Base-by-base conservation (phyloP, 2,329 filamentous ascomycete species). In the Aspergillus brunneoviolaceus region DNA sequence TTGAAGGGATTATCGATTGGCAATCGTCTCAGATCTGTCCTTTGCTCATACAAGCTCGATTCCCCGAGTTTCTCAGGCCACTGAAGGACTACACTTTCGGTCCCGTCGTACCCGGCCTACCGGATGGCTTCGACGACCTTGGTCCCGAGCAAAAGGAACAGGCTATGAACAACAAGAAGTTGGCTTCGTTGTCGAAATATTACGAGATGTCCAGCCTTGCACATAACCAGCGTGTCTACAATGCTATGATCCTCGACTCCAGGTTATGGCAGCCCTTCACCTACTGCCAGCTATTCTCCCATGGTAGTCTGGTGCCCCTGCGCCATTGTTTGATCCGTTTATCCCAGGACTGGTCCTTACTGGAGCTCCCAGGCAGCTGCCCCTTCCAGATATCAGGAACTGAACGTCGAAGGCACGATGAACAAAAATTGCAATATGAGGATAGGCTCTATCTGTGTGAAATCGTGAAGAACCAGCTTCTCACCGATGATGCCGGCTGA, bases 1-100 rank as follows among this genome's bases (percentile, higher is more conserved):
- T 72, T 56, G 53, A 65, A 58, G 63, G 65, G 14, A 64, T 70
- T 16, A 70, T 72, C 33, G 67, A 71, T 49, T 72, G 67, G 69
- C 65, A 70, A 31, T 70, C 66, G 42, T 16, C 64, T 29, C 58
- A 61, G 16, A 23, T 63, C 23, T 52, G 55, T 19, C 71, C 71
- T 48, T 25, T 67, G 27, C 68, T 72, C 33, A 42, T 68, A 31
- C 69, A 71, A 27, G 59, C 63, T 47, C 62, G 21, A 10, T 69
- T 70, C 21, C 65, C 67, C 0, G 60, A 63, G 1, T 71, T 71
- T 27, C 57, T 69, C 2, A 50, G 35, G 21, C 62, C 62, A 27
- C 65, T 67, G 2, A 65, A 66, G 12, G 31, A 55, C 16, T 70
- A 69, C 60, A 63, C 10, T 7, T 21, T 49, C 1, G 67, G 67